Conservation (phyloP, 164 flowering plant species). For the Litsea cubeba region DNA sequence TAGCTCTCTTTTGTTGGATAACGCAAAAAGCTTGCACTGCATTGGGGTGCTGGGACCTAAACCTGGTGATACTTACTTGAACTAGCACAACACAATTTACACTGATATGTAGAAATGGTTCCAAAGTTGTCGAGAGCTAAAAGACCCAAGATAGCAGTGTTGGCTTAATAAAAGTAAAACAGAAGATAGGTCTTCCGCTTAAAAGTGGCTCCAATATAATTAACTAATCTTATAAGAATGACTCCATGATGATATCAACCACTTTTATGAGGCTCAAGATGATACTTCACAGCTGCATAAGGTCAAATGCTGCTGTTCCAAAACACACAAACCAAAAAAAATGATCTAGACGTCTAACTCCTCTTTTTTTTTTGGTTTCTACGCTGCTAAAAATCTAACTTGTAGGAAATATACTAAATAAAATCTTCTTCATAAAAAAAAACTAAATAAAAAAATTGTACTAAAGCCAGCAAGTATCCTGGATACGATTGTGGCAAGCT, state of each 20-base stretch:
- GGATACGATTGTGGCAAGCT: neutral
- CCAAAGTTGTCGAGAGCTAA: neutral
- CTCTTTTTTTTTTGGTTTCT: too few relatives aligned
- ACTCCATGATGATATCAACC: too few relatives aligned
- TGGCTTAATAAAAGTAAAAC: neutral
- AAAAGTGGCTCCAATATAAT: neutral
- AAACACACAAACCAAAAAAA: too few relatives aligned
- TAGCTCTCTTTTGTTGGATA: too few relatives aligned
- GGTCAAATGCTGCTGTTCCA: neutral
- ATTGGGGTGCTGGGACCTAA: neutral
- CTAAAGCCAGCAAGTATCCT: neutral
- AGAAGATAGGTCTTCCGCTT: neutral
- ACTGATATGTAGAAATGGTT: too few relatives aligned
- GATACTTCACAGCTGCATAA: neutral
- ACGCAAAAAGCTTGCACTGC: neutral
- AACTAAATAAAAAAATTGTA: too few relatives aligned
- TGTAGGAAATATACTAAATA: too few relatives aligned
- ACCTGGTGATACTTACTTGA: neutral
- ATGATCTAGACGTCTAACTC: too few relatives aligned
- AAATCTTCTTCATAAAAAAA: too few relatives aligned
- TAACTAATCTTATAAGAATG: too few relatives aligned
- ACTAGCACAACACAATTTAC: neutral
- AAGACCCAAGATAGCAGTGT: neutral
- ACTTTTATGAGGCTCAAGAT: neutral
- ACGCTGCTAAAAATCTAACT: too few relatives aligned